These are phyloP conservation scores for Poronia punctata DNA, from an alignment of 495 filamentous ascomycete species.

Conservation along the genomic window DNA sequence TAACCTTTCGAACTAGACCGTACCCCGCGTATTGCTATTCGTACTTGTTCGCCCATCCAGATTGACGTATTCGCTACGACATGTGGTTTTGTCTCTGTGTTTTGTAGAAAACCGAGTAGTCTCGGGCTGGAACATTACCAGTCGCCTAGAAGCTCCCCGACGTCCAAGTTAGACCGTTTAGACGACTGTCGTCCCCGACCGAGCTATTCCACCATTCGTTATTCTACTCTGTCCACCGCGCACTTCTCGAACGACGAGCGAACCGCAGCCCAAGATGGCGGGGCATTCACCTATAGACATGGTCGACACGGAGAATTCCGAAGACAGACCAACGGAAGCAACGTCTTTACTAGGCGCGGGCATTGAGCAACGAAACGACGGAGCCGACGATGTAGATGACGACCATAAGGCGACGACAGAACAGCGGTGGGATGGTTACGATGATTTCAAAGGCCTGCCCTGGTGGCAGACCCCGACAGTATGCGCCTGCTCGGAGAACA, in stretches of 20 bases:
- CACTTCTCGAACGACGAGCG: constrained; percentile 13
- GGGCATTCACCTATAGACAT: constrained; percentile 13
- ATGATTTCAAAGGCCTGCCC: constrained; percentile 56
- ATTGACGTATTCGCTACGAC: no score
- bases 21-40: no score
- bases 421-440: constrained; percentile 33
- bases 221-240: background rate
- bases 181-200: no score
- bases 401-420: constrained; percentile 8
- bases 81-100: no score
- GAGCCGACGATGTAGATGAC: constrained; percentile 1
- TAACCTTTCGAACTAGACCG: no score
- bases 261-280: constrained; percentile 4
- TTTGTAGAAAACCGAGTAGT: no score
- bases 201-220: background rate
- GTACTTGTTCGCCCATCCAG: no score
- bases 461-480: constrained; percentile 73
- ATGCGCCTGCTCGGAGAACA: constrained; percentile 11
- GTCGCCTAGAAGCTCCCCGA: no score
- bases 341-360: constrained; percentile 31
- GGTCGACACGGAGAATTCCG: constrained; percentile 15
- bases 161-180: no score
- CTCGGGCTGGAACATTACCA: no score
- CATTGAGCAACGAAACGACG: constrained; percentile 6
- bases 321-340: constrained; percentile 30